Percentiles rank a stretch among this genome's conserved stretches.
phyloP scores from a whole-genome alignment of 495 filamentous ascomycete species.

The Xylaria flabelliformis region DNA sequence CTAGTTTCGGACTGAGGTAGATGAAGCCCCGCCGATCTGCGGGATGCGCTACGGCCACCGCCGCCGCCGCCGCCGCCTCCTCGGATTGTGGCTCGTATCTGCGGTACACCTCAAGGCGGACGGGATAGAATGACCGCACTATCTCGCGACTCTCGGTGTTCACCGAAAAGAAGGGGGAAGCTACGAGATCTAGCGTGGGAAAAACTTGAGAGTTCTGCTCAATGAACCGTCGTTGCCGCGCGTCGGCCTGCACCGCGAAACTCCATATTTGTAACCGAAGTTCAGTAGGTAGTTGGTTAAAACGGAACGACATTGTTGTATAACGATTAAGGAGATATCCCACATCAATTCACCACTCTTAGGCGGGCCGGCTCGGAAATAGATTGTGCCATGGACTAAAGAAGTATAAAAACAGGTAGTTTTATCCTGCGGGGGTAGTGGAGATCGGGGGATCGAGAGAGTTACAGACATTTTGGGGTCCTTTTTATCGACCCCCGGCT shows the following conservation, averaged over 20 bases:
- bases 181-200: slow-evolving; percentile 16
- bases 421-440: slow-evolving; percentile 8
- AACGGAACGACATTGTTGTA: slow-evolving; percentile 37
- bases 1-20: slow-evolving; percentile 12
- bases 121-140: slow-evolving; percentile 10
- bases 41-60: background rate
- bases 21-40: slow-evolving; percentile 3
- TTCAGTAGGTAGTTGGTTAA: slow-evolving; percentile 49
- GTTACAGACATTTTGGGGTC: background rate
- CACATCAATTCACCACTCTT: background rate
- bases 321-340: background rate
- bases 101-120: slow-evolving; percentile 20
- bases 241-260: slow-evolving; percentile 13
- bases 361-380: slow-evolving; percentile 1
- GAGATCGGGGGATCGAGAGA: background rate
- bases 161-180: slow-evolving; percentile 20
- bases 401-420: background rate
- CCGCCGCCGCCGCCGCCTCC: background rate
- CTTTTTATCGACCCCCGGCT: slow-evolving; percentile 1
- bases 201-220: slow-evolving; percentile 20
- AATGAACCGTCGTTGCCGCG: slow-evolving; percentile 17
- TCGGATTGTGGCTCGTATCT: slow-evolving; percentile 1
- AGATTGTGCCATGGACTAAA: background rate
- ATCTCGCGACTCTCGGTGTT: slow-evolving; percentile 21
- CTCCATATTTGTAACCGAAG: slow-evolving; percentile 49